A percentile compares a stretch with the other conserved stretches of the same genome.
Evolutionary conservation across 78 protist genomes (phyloP).

Genomic region (Dictyostelium firmibasis): DNA sequence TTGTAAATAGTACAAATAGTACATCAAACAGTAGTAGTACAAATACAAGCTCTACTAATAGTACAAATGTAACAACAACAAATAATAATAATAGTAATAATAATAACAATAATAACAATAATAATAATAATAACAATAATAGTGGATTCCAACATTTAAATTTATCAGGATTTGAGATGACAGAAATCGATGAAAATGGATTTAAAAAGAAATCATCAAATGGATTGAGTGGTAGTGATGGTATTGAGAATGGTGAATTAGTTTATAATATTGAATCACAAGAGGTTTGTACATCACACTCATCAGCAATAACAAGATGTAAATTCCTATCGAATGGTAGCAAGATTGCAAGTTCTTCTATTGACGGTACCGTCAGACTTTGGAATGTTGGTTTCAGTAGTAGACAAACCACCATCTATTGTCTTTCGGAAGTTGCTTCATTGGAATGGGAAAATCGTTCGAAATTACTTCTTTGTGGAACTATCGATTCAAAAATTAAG

Average conservation of each 20-base stretch:
- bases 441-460: conserved; percentile 67
- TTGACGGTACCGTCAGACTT: conserved; percentile 66
- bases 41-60: no score
- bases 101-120: neutral
- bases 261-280: conserved; percentile 55
- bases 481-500: conserved; percentile 72
- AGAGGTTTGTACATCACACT: conserved; percentile 49
- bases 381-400: conserved; percentile 59
- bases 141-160: neutral
- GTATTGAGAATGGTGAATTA: neutral
- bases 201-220: neutral
- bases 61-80: neutral
- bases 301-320: conserved; percentile 54
- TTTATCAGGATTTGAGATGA: conserved; percentile 42
- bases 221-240: neutral
- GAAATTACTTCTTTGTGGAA: conserved; percentile 45
- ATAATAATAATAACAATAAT: neutral
- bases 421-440: conserved; percentile 60
- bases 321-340: conserved; percentile 66
- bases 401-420: conserved; percentile 63
- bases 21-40: neutral
- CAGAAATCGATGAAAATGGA: conserved; percentile 65
- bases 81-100: neutral
- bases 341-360: conserved; percentile 62
- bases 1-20: neutral